Percentiles rank a stretch among this genome's conserved stretches.
phyloP scores from a whole-genome alignment of 441 rosid genomes.

The Arabidopsis hybrid region DNA sequence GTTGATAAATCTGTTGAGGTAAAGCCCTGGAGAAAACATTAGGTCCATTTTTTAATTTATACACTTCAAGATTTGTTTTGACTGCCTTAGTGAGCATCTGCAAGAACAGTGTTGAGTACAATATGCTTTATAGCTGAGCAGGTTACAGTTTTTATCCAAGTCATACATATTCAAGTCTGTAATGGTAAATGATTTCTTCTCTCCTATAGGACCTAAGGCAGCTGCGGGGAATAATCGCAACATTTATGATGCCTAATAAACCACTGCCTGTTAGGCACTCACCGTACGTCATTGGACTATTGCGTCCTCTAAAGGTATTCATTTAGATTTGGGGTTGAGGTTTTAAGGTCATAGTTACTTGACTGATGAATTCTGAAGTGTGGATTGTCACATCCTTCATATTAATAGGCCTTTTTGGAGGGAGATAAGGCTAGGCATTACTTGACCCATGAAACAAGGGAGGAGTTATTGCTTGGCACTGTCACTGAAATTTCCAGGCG shows the following conservation, averaged over 20 bases:
- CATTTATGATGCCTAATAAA: constrained; percentile 87
- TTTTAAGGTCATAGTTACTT: constrained; percentile 17
- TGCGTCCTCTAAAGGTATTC: constrained; percentile 75
- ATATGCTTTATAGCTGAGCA: constrained; percentile 9
- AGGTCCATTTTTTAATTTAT: constrained; percentile 13
- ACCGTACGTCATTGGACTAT: constrained; percentile 76
- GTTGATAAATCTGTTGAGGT: constrained; percentile 95
- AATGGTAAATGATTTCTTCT: constrained; percentile 27
- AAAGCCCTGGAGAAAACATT: constrained; percentile 32
- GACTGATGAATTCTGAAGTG: constrained; percentile 24
- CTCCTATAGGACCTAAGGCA: constrained; percentile 74
- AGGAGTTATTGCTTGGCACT: constrained; percentile 56
- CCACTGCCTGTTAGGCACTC: constrained; percentile 95
- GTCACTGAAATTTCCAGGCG: constrained; percentile 73
- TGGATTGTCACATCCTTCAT: neutral
- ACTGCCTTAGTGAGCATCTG: constrained; percentile 13
- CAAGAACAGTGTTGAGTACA: constrained; percentile 26
- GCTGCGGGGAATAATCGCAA: constrained; percentile 82
- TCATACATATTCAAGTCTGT: constrained; percentile 6
- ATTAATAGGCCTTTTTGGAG: constrained; percentile 67
- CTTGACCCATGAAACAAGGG: constrained; percentile 68
- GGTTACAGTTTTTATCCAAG: neutral
- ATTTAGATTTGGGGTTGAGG: constrained; percentile 6
- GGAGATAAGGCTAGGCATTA: constrained; percentile 71
- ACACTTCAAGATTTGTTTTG: constrained; percentile 19